A percentile compares a stretch with the other conserved stretches of the same genome.
Evolutionary conservation across 257 asterid genomes (phyloP).

Genomic region (Fraxinus excelsior): DNA sequence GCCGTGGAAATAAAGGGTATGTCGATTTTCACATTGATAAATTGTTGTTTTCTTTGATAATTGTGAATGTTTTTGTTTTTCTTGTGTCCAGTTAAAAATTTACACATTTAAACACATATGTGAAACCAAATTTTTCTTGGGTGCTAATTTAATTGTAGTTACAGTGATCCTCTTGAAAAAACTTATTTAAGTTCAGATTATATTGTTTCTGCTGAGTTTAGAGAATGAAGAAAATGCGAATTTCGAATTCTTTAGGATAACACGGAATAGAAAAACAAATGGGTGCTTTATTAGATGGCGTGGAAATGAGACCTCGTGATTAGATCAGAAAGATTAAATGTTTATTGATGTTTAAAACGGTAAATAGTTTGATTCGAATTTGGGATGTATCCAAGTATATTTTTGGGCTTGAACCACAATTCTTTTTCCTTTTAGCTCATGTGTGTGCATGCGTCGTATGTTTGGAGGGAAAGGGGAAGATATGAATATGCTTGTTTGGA

Average conservation of each 20-base stretch:
- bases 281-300: too few relatives aligned
- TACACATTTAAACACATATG: too few relatives aligned
- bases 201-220: not conserved
- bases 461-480: not conserved
- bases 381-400: too few relatives aligned
- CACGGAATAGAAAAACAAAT: too few relatives aligned
- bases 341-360: not conserved
- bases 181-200: not conserved
- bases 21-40: not conserved
- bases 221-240: not conserved
- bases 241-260: not conserved
- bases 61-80: too few relatives aligned
- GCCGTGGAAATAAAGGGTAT: slow-evolving; percentile 95
- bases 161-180: not conserved
- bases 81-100: too few relatives aligned
- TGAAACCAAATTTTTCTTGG: not conserved
- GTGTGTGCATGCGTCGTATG: not conserved
- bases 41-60: too few relatives aligned
- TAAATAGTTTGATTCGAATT: too few relatives aligned
- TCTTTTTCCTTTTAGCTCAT: not conserved
- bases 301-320: not conserved
- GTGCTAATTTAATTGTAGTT: too few relatives aligned
- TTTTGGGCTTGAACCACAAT: not conserved
- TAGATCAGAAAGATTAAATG: too few relatives aligned
- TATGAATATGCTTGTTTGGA: not conserved